Conservation (phyloP, 371 early-diverging fungal genomes). For the Circinella umbellata region DNA sequence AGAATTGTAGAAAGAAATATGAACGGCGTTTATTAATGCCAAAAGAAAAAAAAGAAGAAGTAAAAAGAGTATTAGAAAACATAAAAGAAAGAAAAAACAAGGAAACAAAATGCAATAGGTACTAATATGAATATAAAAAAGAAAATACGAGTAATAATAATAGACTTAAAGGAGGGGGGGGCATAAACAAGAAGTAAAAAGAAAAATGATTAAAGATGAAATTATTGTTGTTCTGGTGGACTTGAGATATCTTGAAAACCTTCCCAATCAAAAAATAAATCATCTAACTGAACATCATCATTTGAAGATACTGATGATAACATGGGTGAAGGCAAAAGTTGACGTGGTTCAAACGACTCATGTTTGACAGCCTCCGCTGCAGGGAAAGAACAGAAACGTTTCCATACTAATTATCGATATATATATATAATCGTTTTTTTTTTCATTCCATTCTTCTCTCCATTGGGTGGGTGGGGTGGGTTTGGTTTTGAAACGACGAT, state of each 20-base stretch:
- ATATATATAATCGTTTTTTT: background rate
- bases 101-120: background rate
- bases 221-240: background rate
- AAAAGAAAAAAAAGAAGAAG: background rate
- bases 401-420: background rate
- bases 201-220: background rate
- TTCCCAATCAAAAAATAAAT: constrained; percentile 25
- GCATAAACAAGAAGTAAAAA: no score
- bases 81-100: background rate
- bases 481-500: constrained; percentile 5
- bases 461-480: constrained; percentile 19
- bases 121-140: background rate
- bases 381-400: constrained; percentile 15
- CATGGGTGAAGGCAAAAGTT: constrained; percentile 21
- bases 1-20: background rate
- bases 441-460: background rate
- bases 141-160: background rate
- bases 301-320: constrained; percentile 15
- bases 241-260: constrained; percentile 10
- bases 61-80: background rate
- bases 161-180: background rate
- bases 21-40: constrained; percentile 1
- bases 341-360: constrained; percentile 4
- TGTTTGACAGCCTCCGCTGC: constrained; percentile 25
- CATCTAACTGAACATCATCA: constrained; percentile 20